phyloP scores from a whole-genome alignment of 2,329 filamentous ascomycete genomes.

The Hypomyces perniciosus region DNA sequence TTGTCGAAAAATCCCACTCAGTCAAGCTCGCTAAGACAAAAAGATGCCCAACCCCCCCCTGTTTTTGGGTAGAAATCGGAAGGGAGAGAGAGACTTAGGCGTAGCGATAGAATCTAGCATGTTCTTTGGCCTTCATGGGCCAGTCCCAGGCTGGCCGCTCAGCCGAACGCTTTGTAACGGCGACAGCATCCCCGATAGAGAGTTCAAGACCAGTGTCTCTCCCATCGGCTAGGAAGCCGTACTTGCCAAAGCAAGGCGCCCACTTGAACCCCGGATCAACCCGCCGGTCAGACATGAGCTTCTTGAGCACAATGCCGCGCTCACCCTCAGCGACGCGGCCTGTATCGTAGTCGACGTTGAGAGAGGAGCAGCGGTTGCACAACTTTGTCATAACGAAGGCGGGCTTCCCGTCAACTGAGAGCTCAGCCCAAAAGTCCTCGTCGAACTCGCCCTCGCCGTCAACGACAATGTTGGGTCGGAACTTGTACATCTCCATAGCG shows the following conservation, averaged over 20 bases:
- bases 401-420: conserved; percentile 36
- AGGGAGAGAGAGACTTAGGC: neutral
- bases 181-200: conserved; percentile 50
- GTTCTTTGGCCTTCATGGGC: conserved; percentile 24
- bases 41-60: too few relatives aligned
- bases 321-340: conserved; percentile 53
- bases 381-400: conserved; percentile 59
- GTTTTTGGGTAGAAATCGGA: too few relatives aligned
- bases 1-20: too few relatives aligned
- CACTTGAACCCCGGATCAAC: conserved; percentile 64
- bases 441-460: conserved; percentile 55
- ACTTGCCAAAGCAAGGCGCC: conserved; percentile 66
- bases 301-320: conserved; percentile 59
- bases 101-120: conserved; percentile 11
- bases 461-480: conserved; percentile 68
- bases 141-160: conserved; percentile 51
- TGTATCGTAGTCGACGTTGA: conserved; percentile 66
- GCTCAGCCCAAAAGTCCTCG: conserved; percentile 67
- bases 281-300: conserved; percentile 62
- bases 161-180: conserved; percentile 42
- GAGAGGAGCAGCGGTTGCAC: conserved; percentile 60
- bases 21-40: too few relatives aligned
- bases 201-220: conserved; percentile 28
- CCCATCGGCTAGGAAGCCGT: conserved; percentile 50
- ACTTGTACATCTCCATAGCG: conserved; percentile 58